These are phyloP conservation scores for Podospora pseudoanserina DNA, from an alignment of 495 filamentous ascomycete genomes.

Conservation along the genomic window DNA sequence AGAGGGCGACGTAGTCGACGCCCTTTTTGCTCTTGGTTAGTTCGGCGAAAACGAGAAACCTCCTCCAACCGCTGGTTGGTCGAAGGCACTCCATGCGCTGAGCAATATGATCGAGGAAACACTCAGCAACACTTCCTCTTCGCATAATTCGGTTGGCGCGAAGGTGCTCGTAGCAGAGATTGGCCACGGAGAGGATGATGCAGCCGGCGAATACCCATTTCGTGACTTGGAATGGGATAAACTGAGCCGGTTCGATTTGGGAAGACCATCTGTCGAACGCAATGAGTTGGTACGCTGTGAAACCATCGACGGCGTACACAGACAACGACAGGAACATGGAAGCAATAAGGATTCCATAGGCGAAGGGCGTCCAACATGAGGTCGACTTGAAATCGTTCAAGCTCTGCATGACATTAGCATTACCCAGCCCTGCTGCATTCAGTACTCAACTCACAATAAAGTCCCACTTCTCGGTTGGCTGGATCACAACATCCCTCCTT, in stretches of 20 bases:
- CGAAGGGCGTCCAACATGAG: constrained; percentile 70
- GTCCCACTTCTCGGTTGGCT: constrained; percentile 87
- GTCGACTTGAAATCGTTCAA: constrained; percentile 82
- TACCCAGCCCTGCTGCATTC: not conserved
- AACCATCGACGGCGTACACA: constrained; percentile 85
- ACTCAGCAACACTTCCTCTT: constrained; percentile 80
- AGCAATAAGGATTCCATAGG: constrained; percentile 80
- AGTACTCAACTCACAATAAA: constrained; percentile 68
- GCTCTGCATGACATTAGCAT: constrained; percentile 52
- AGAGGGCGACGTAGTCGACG: constrained; percentile 84
- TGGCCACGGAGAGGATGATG: constrained; percentile 80
- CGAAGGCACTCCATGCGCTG: constrained; percentile 77
- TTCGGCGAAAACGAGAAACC: constrained; percentile 89
- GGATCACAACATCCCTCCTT: constrained; percentile 61
- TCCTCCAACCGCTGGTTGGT: constrained; percentile 62
- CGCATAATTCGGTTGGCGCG: constrained; percentile 74
- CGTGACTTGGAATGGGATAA: constrained; percentile 60
- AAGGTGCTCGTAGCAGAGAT: constrained; percentile 72
- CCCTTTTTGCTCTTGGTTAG: constrained; percentile 90
- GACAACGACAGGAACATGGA: constrained; percentile 74
- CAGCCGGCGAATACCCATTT: constrained; percentile 90
- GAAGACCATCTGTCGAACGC: constrained; percentile 71
- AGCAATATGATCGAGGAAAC: constrained; percentile 83
- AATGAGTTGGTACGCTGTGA: constrained; percentile 86
- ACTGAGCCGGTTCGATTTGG: constrained; percentile 37